phyloP scores from a whole-genome alignment of 306 rosid genomes.

The Alnus glutinosa region DNA sequence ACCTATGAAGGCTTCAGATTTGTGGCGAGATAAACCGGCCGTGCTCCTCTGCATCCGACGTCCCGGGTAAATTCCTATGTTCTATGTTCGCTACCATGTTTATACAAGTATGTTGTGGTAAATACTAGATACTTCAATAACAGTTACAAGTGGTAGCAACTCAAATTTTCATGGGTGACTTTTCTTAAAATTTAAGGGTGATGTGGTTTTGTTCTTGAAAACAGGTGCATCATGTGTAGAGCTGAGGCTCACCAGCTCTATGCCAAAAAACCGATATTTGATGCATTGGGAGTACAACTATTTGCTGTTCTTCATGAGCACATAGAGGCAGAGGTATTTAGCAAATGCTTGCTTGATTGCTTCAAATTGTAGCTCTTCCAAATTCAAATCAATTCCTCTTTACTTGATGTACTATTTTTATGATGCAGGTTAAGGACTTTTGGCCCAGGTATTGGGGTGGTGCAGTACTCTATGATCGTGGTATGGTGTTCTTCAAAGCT shows the following conservation, averaged over 20 bases:
- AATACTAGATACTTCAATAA: not conserved
- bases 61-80: conserved; percentile 66
- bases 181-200: conserved; percentile 23
- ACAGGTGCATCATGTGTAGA: conserved; percentile 97
- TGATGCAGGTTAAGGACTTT: conserved; percentile 69
- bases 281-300: conserved; percentile 82
- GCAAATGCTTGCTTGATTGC: not conserved
- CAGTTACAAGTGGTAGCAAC: not conserved
- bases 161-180: too few relatives aligned
- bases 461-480: conserved; percentile 54
- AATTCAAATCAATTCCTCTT: conserved; percentile 23
- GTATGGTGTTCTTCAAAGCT: conserved; percentile 69
- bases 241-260: conserved; percentile 92
- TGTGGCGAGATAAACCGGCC: conserved; percentile 73
- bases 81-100: not conserved
- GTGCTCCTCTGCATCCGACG: conserved; percentile 79
- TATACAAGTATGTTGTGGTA: not conserved
- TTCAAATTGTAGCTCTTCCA: conserved; percentile 27
- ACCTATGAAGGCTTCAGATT: conserved; percentile 74
- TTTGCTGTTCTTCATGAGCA: conserved; percentile 84
- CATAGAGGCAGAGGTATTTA: conserved; percentile 70
- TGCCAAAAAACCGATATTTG: conserved; percentile 78
- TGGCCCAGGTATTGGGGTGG: conserved; percentile 99
- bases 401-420: conserved; percentile 21
- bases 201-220: conserved; percentile 25